Conservation (phyloP, 2,329 filamentous ascomycete genomes). For the Ascochyta clinopodiicola region DNA sequence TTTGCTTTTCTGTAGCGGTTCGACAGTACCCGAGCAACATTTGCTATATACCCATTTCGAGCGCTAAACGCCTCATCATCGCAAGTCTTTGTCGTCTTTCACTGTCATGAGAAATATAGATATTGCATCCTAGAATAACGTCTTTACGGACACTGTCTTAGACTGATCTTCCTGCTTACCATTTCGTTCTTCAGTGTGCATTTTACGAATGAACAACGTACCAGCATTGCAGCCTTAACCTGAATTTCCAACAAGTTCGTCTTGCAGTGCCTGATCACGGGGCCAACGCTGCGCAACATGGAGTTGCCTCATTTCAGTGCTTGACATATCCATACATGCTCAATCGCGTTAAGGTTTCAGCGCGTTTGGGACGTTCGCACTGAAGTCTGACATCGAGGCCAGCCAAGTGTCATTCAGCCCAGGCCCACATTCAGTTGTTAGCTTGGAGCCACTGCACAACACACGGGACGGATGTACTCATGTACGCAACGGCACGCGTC, state of each 20-base stretch:
- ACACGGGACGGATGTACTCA: neutral
- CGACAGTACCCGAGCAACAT: neutral
- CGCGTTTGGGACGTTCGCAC: neutral
- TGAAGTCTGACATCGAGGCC: neutral
- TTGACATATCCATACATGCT: neutral
- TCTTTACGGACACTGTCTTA: neutral
- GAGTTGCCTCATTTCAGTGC: neutral
- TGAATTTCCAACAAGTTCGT: too few species aligned
- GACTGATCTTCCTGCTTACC: too few species aligned
- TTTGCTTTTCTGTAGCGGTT: neutral
- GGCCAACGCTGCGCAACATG: neutral
- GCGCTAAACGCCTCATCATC: neutral
- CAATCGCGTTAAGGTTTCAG: neutral
- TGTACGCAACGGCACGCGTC: neutral
- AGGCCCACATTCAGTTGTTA: neutral
- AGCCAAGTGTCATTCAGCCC: neutral
- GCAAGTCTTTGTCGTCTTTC: neutral
- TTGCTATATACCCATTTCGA: constrained; percentile 16
- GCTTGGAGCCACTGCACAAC: neutral
- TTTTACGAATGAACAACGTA: neutral
- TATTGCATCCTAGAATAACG: neutral
- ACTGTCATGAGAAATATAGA: neutral
- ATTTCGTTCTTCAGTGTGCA: neutral
- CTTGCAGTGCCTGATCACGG: neutral
- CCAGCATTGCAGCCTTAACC: neutral